phyloP scores from a whole-genome alignment of 2,329 filamentous ascomycete species.

The Pestalotiopsis sp. region DNA sequence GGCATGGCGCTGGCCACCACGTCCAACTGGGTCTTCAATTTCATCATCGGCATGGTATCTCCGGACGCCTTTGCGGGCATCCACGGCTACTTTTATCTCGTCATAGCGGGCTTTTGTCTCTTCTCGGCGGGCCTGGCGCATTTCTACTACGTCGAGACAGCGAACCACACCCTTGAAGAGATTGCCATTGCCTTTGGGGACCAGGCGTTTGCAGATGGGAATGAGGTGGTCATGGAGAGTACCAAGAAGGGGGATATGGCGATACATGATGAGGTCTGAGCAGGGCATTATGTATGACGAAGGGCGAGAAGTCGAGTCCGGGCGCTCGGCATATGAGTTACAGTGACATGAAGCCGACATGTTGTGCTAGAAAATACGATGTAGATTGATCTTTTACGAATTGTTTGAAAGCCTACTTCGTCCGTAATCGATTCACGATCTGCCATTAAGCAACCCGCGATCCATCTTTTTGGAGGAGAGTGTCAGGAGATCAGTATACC shows the following conservation, averaged over 20 bases:
- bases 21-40: slow-evolving; percentile 1
- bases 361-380: no score
- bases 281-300: no score
- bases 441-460: no score
- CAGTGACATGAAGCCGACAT: no score
- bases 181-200: background rate
- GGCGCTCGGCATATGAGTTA: no score
- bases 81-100: background rate
- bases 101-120: background rate
- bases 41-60: background rate
- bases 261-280: background rate
- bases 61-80: background rate
- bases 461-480: no score
- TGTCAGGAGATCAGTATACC: no score
- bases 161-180: background rate
- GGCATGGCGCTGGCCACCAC: background rate
- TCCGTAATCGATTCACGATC: no score
- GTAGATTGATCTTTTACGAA: no score
- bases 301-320: no score
- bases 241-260: background rate
- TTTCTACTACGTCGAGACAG: background rate
- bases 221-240: background rate
- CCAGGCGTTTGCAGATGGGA: background rate
- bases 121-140: background rate
- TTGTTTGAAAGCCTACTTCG: no score